Conservation (phyloP, 768 basidiomycete genomes). For the Kwoniella europaea region DNA sequence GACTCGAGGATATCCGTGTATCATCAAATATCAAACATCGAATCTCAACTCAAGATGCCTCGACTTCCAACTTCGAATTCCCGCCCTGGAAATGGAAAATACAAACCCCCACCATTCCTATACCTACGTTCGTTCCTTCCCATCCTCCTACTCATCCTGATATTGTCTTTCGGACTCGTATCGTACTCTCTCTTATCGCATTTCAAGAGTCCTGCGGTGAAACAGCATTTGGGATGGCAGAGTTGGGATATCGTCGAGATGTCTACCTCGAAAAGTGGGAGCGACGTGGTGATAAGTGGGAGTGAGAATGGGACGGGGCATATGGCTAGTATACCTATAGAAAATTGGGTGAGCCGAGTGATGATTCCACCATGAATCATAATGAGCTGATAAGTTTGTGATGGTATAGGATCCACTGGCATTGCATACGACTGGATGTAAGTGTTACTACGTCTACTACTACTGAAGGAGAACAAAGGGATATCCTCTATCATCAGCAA, state of each 20-base stretch:
- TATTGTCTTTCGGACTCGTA: slow-evolving; percentile 73
- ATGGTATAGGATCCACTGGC: slow-evolving; percentile 67
- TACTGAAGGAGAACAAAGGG: background rate
- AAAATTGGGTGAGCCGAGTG: slow-evolving; percentile 64
- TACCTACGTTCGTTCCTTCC: slow-evolving; percentile 61
- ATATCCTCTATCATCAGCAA: background rate
- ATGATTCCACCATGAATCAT: background rate
- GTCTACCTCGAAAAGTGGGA: slow-evolving; percentile 27
- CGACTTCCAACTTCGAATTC: background rate
- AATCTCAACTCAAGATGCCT: no score
- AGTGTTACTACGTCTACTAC: slow-evolving; percentile 1
- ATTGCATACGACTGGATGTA: slow-evolving; percentile 76
- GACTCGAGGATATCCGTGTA: no score
- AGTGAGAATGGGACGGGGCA: slow-evolving; percentile 56
- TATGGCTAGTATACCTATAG: slow-evolving; percentile 74
- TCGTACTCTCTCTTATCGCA: slow-evolving; percentile 82
- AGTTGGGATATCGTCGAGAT: slow-evolving; percentile 72
- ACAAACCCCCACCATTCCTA: slow-evolving; percentile 33
- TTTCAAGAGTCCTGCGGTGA: slow-evolving; percentile 60
- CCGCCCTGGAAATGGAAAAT: background rate
- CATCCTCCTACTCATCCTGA: slow-evolving; percentile 63
- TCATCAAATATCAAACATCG: no score
- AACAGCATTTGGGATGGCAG: slow-evolving; percentile 84
- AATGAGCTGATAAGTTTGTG: background rate
- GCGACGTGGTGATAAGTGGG: no score